Percentiles rank a stretch among this genome's conserved stretches.
Conservation (phyloP, 2,329 filamentous ascomycete species). For the Geosmithia flava region DNA sequence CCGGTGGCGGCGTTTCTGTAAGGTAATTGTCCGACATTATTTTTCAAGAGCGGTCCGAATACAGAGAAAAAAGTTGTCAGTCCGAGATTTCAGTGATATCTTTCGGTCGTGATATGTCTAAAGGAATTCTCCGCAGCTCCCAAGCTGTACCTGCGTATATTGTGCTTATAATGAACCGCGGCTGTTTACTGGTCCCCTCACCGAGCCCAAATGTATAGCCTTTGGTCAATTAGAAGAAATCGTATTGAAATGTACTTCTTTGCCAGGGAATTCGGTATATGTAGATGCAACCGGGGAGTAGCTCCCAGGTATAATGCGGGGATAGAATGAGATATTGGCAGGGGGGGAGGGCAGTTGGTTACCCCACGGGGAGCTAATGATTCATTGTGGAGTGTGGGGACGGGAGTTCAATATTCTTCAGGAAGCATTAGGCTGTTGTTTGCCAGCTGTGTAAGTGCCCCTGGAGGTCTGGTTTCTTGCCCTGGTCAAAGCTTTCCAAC, state of each 20-base stretch:
- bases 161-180: not conserved
- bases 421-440: not conserved
- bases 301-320: no score
- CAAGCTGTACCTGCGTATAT: not conserved
- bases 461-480: not conserved
- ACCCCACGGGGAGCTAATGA: not conserved
- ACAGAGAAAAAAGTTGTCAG: not conserved
- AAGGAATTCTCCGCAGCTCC: not conserved
- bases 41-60: not conserved
- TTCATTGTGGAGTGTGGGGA: not conserved
- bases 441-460: not conserved
- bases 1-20: constrained; percentile 3
- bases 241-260: no score
- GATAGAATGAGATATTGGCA: no score
- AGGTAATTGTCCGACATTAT: not conserved
- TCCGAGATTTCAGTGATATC: no score
- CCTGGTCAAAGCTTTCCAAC: not conserved
- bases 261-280: no score
- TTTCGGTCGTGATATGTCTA: not conserved
- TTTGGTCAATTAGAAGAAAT: no score
- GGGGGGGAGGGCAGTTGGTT: not conserved
- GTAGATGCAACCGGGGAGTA: no score
- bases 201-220: no score
- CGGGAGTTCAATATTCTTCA: not conserved
- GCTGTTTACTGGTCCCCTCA: not conserved